phyloP scores from a whole-genome alignment of 331 rosid species.

The Spiraea crenata region DNA sequence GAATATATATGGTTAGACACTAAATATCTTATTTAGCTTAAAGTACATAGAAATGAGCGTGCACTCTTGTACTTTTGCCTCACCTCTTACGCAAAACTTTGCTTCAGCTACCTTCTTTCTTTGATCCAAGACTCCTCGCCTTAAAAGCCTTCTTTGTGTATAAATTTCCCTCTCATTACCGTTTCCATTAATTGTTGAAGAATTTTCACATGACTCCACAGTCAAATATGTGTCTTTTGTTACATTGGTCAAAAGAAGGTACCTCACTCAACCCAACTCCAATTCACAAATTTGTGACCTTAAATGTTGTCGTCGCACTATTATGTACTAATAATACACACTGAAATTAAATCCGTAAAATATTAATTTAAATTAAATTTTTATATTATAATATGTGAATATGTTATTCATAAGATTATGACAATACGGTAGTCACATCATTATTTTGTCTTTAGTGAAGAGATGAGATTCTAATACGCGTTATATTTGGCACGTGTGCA shows the following conservation, averaged over 20 bases:
- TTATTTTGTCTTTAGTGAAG: neutral
- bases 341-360: too few species aligned
- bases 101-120: conserved; percentile 8
- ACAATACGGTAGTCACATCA: too few species aligned
- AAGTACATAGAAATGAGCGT: neutral
- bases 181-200: conserved; percentile 1
- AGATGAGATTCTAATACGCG: neutral
- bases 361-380: too few species aligned
- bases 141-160: neutral
- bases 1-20: conserved; percentile 14
- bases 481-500: neutral
- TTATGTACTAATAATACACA: too few species aligned
- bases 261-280: neutral
- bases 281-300: too few species aligned
- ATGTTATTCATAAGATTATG: too few species aligned
- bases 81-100: conserved; percentile 15
- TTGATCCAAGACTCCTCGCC: conserved; percentile 11
- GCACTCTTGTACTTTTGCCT: neutral
- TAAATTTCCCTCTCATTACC: neutral
- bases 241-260: conserved; percentile 18
- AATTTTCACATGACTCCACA: conserved; percentile 6
- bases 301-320: too few species aligned
- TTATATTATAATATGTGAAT: too few species aligned
- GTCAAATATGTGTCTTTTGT: neutral
- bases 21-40: neutral